Conservation (phyloP, 148 eudicot genomes). For the Hydrangea macrophylla region DNA sequence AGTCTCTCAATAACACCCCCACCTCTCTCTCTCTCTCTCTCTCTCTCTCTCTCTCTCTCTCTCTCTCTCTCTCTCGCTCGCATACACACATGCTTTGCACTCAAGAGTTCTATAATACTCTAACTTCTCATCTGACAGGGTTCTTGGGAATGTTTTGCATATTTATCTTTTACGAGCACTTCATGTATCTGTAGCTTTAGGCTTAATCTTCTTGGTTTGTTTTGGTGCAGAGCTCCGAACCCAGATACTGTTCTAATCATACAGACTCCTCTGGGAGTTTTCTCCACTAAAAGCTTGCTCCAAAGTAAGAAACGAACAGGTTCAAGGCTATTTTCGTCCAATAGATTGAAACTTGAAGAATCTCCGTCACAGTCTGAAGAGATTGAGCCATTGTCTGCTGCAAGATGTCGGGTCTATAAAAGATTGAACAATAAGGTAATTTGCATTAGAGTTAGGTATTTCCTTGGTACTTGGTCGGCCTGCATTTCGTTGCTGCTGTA, state of each 20-base stretch:
- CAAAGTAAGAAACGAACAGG: conserved; percentile 60
- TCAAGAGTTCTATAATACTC: not conserved
- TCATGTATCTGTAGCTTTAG: not conserved
- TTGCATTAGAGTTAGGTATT: conserved; percentile 25
- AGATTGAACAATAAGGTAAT: conserved; percentile 50
- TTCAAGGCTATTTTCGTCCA: conserved; percentile 80
- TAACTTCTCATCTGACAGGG: not conserved
- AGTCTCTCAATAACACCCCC: no score
- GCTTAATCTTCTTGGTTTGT: not conserved
- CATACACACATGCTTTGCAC: not conserved
- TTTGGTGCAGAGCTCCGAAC: conserved; percentile 79
- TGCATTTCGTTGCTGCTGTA: not conserved
- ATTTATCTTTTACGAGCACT: not conserved
- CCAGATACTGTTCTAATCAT: conserved; percentile 88
- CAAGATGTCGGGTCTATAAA: conserved; percentile 71
- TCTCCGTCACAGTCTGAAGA: conserved; percentile 42
- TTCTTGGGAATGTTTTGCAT: not conserved
- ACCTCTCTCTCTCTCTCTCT: conserved; percentile 2
- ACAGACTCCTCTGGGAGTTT: conserved; percentile 77
- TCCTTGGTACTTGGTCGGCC: not conserved
- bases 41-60: no score
- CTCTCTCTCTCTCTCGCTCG: conserved; percentile 1
- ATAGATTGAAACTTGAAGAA: conserved; percentile 55
- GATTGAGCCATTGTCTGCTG: conserved; percentile 80
- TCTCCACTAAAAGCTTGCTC: conserved; percentile 78